Evolutionary conservation across 805 yeast genomes (phyloP), one percentile per base, ranked within the genome.

Genomic region (Starmerella riodocensis): DNA sequence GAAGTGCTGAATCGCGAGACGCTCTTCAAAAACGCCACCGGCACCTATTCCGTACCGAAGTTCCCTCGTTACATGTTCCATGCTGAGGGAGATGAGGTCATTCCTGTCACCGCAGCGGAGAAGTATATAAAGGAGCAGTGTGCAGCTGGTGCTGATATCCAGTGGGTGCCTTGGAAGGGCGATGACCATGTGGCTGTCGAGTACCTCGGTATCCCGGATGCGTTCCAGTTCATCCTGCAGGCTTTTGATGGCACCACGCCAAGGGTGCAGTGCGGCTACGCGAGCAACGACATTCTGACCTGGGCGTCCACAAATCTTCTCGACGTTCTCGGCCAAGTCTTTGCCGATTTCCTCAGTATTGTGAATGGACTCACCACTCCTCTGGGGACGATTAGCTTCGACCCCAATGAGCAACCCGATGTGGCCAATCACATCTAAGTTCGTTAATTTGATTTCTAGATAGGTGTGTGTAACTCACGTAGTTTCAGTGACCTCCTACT

Each of bases 61-160:
- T 37, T 40, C 28, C 56, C 54, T 2, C 33, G 51, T 24, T 49
- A 30, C 34, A 44, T 52, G 18, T 49, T 40, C 42, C 53, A 52
- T 26, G 52, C 53, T 4, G 33, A 32, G 14, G 14, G 14, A 4
- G 56, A 52, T 30, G 51, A 49, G 28, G 39, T 52, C 28, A 50
- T 48, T 33, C 50, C 51, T 6, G 20, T 36, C 34, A 34, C 21
- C 6, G 22, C 25, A 14, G 53, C 46, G 11, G 42, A 51, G 22
- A 34, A 39, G 34, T 39, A 34, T 18, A 38, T 39, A 2, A 5
- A 16, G 17, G 31, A 39, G 38, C 42, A 39, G 34, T 41, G 44
- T 32, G 14, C 18, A 9, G 14, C 12, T 12, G 44, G 44, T 2
- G 40, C 40, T 2, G 21, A 37, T 18, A 35, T 40, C 24, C 37